These are phyloP conservation scores for Oemleria cerasiformis DNA, from an alignment of 306 rosid genomes.

Conservation along the genomic window DNA sequence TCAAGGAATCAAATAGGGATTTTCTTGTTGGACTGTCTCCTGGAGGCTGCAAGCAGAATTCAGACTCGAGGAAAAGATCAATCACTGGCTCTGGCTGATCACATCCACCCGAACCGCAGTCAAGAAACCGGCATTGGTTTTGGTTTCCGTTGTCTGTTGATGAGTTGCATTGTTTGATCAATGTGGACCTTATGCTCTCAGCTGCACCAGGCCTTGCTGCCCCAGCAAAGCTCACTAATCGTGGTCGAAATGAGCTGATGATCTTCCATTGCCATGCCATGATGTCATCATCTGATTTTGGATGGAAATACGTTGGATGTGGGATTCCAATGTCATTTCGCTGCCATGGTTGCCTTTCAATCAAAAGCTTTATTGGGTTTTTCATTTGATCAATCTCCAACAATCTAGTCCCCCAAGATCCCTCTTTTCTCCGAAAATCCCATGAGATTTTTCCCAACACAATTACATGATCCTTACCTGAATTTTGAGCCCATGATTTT, in stretches of 20 bases:
- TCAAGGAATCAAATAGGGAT: constrained; percentile 64
- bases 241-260: constrained; percentile 38
- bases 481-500: constrained; percentile 43
- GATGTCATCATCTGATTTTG: constrained; percentile 56
- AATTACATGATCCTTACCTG: constrained; percentile 68
- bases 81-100: constrained; percentile 41
- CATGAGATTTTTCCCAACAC: constrained; percentile 80
- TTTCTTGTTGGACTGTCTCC: constrained; percentile 80
- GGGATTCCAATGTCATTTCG: constrained; percentile 70
- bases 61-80: constrained; percentile 61
- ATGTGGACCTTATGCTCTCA: constrained; percentile 45
- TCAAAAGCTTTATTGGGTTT: constrained; percentile 62
- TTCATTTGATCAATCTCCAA: constrained; percentile 65
- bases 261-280: constrained; percentile 55
- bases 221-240: constrained; percentile 60
- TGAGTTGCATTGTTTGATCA: constrained; percentile 52
- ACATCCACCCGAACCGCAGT: constrained; percentile 46
- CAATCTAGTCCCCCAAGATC: constrained; percentile 60
- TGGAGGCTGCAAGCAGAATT: constrained; percentile 76
- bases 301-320: constrained; percentile 75
- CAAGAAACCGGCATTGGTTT: constrained; percentile 41
- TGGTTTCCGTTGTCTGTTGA: constrained; percentile 24
- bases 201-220: constrained; percentile 47
- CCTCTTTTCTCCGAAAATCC: constrained; percentile 60
- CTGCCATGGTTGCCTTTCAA: constrained; percentile 80